Evolutionary conservation across 805 yeast species (phyloP).

Genomic region (Candida ortonii): DNA sequence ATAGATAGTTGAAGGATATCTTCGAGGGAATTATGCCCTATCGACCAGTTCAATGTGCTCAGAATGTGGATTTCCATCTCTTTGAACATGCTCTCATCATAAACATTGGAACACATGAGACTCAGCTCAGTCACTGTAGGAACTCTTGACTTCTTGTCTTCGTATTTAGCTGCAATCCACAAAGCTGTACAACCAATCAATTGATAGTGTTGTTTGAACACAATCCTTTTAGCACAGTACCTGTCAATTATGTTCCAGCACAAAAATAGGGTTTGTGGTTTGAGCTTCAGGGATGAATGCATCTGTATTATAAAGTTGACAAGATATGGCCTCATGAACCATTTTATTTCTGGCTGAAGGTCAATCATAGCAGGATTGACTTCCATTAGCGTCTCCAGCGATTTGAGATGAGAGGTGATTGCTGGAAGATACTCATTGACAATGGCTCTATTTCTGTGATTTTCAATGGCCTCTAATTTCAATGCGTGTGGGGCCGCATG

Average conservation of each 20-base stretch:
- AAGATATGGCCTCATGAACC: slow-evolving; percentile 68
- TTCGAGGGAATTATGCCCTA: slow-evolving; percentile 49
- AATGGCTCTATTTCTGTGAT: slow-evolving; percentile 41
- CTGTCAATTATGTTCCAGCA: slow-evolving; percentile 81
- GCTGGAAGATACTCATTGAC: slow-evolving; percentile 42
- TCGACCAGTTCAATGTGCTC: slow-evolving; percentile 38
- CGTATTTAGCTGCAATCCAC: slow-evolving; percentile 87
- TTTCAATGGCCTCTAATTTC: slow-evolving; percentile 46
- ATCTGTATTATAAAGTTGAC: slow-evolving; percentile 76
- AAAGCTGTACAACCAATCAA: slow-evolving; percentile 87
- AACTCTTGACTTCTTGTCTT: slow-evolving; percentile 56
- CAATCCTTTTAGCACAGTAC: slow-evolving; percentile 84
- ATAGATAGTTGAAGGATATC: slow-evolving; percentile 46
- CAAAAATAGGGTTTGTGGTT: slow-evolving; percentile 63
- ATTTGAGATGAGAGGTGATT: slow-evolving; percentile 38
- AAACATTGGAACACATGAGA: slow-evolving; percentile 56
- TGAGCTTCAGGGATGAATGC: slow-evolving; percentile 58
- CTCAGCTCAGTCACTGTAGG: slow-evolving; percentile 54
- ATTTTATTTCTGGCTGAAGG: slow-evolving; percentile 84
- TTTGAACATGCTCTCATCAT: slow-evolving; percentile 45
- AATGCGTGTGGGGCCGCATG: slow-evolving; percentile 36
- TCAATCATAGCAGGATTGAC: slow-evolving; percentile 58
- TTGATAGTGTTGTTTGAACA: slow-evolving; percentile 82
- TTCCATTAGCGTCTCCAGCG: slow-evolving; percentile 37
- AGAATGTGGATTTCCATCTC: slow-evolving; percentile 47